Conservation (phyloP, 1,139 yeast genomes). For the Pneumocystis sp. region DNA sequence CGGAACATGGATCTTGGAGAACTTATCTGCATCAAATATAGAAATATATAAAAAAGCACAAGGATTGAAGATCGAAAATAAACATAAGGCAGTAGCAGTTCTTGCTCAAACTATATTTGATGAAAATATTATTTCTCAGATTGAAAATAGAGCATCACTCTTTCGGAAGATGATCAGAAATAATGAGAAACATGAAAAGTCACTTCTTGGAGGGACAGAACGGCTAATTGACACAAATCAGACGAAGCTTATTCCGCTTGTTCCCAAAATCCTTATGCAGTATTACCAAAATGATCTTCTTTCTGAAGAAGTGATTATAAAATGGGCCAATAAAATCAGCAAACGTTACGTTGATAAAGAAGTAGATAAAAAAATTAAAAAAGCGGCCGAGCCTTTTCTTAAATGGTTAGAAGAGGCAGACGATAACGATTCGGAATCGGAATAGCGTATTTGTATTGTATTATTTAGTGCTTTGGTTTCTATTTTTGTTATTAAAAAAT, state of each 20-base stretch:
- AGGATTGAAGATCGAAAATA: slow-evolving; percentile 58
- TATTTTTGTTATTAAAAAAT: background rate
- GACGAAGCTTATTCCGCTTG: slow-evolving; percentile 53
- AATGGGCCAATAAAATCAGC: slow-evolving; percentile 86
- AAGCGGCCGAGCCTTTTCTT: slow-evolving; percentile 88
- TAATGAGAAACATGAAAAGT: slow-evolving; percentile 53
- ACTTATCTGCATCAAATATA: slow-evolving; percentile 51
- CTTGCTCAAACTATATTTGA: slow-evolving; percentile 82
- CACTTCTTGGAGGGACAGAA: slow-evolving; percentile 89
- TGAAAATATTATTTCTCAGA: slow-evolving; percentile 57
- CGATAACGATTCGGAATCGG: slow-evolving; percentile 47
- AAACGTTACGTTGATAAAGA: slow-evolving; percentile 91
- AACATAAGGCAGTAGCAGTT: slow-evolving; percentile 73
- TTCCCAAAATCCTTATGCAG: slow-evolving; percentile 70
- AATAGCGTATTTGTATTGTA: slow-evolving; percentile 7
- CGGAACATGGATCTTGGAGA: slow-evolving; percentile 78
- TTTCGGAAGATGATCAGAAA: slow-evolving; percentile 16
- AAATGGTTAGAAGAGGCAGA: slow-evolving; percentile 94
- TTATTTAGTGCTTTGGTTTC: background rate
- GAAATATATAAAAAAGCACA: slow-evolving; percentile 83
- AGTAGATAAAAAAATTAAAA: slow-evolving; percentile 80
- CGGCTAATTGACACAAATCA: slow-evolving; percentile 76
- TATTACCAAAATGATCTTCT: slow-evolving; percentile 72
- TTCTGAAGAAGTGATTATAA: slow-evolving; percentile 63
- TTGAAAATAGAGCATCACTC: slow-evolving; percentile 66